Evolutionary conservation across 176 grass and related monocot species (phyloP).

Genomic region (Tuctoria greenei): DNA sequence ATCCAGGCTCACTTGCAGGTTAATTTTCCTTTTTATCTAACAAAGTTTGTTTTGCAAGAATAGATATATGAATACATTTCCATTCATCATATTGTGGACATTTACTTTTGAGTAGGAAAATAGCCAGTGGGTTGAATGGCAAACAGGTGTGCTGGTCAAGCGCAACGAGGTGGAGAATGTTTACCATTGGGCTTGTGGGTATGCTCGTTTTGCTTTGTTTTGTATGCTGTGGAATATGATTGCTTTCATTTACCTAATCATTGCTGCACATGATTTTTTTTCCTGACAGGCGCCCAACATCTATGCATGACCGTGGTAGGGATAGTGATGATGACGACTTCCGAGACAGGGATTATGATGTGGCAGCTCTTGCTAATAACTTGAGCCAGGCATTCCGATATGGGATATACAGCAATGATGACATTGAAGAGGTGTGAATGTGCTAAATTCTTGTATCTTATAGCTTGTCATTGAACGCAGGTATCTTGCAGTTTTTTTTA

Average conservation of each 20-base stretch:
- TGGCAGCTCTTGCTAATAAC: constrained; percentile 91
- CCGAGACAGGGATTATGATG: constrained; percentile 95
- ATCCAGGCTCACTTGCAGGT: constrained; percentile 81
- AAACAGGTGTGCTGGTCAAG: constrained; percentile 62
- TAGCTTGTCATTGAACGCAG: neutral
- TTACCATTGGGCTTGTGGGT: constrained; percentile 98
- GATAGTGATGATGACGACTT: constrained; percentile 98
- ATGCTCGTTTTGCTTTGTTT: constrained; percentile 40
- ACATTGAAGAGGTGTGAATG: constrained; percentile 66
- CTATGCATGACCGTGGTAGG: constrained; percentile 80
- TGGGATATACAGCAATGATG: constrained; percentile 86
- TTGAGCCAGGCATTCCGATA: constrained; percentile 94
- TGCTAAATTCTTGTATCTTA: constrained; percentile 14
- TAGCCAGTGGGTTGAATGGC: constrained; percentile 81
- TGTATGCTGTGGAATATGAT: constrained; percentile 25
- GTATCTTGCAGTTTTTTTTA: neutral
- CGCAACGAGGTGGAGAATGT: constrained; percentile 91
- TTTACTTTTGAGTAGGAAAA: constrained; percentile 61
- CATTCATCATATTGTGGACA: constrained; percentile 5
- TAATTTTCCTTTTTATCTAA: constrained; percentile 19
- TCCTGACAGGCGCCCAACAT: constrained; percentile 69
- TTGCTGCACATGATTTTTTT: constrained; percentile 24
- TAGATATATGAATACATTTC: constrained; percentile 28
- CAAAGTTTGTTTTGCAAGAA: constrained; percentile 43
- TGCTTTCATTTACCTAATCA: constrained; percentile 14